These are phyloP conservation scores for Coelastrella sp. DNA, from an alignment of 139 green algal species.

Conservation along the genomic window DNA sequence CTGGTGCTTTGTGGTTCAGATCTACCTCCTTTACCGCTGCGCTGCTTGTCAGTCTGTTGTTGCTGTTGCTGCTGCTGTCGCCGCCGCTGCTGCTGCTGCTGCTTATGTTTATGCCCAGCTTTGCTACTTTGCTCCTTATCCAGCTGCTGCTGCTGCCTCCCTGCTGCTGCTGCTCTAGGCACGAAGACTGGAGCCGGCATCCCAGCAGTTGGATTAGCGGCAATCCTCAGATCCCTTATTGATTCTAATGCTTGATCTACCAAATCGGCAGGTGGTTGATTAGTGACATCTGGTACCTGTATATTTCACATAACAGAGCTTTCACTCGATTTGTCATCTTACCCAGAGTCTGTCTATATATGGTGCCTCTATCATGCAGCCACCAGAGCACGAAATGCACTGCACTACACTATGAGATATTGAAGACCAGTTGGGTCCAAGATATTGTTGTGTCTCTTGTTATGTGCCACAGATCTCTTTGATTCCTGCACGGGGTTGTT, in stretches of 20 bases:
- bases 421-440: too few relatives aligned
- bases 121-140: not conserved
- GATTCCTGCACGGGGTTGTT: too few relatives aligned
- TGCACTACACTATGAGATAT: too few relatives aligned
- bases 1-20: not conserved
- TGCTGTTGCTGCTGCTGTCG: conserved; percentile 10
- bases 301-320: not conserved
- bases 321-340: not conserved
- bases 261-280: not conserved
- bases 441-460: too few relatives aligned
- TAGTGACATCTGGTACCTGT: not conserved
- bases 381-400: not conserved
- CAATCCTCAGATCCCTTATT: conserved; percentile 37
- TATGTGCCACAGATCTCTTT: too few relatives aligned
- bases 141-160: not conserved
- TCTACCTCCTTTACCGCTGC: not conserved
- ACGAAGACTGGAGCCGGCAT: conserved; percentile 50
- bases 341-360: not conserved
- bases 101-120: not conserved
- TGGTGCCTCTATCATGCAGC: not conserved
- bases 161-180: conserved; percentile 35
- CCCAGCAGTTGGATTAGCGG: conserved; percentile 21
- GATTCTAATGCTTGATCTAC: conserved; percentile 1
- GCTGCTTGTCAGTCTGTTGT: not conserved
- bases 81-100: conserved; percentile 25